Percentiles rank a stretch among this genome's conserved stretches.
Evolutionary conservation across 192 early-diverging fungal species (phyloP).

Genomic region (Oehlia diaphana): DNA sequence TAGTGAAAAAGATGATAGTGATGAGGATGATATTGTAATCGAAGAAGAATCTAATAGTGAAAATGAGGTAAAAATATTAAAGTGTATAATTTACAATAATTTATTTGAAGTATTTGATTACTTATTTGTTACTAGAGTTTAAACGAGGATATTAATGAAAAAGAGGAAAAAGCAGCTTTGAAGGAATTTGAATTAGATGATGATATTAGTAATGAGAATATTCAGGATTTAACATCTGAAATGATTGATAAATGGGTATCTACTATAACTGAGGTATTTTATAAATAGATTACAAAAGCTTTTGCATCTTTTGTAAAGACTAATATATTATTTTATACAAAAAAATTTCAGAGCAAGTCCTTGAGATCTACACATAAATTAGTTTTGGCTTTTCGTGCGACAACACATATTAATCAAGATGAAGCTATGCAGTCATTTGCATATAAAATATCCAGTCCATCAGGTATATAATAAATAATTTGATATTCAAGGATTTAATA

Average conservation of each 20-base stretch:
- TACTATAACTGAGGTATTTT: slow-evolving; percentile 39
- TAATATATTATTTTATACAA: background rate
- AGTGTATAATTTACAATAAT: background rate
- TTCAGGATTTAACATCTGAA: slow-evolving; percentile 53
- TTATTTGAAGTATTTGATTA: too few relatives aligned
- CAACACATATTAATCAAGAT: slow-evolving; percentile 72
- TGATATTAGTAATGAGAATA: slow-evolving; percentile 12
- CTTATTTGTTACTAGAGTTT: background rate
- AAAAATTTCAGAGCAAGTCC: slow-evolving; percentile 47
- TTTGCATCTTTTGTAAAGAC: background rate
- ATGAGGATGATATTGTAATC: slow-evolving; percentile 35
- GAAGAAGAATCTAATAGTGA: slow-evolving; percentile 9
- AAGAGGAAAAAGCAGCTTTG: background rate
- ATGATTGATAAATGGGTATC: slow-evolving; percentile 78
- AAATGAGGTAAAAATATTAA: slow-evolving; percentile 22
- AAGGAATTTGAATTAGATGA: background rate
- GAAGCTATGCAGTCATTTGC: slow-evolving; percentile 51
- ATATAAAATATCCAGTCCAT: slow-evolving; percentile 71
- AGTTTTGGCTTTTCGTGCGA: slow-evolving; percentile 82
- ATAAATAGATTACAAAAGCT: background rate
- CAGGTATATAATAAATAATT: slow-evolving; percentile 23
- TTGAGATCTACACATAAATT: slow-evolving; percentile 70
- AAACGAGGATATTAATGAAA: background rate
- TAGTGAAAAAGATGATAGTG: slow-evolving; percentile 38
- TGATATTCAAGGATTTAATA: too few relatives aligned